Percentiles rank a stretch among this genome's conserved stretches.
phyloP scores from a whole-genome alignment of 495 filamentous ascomycete genomes.

The Extremus antarcticus region DNA sequence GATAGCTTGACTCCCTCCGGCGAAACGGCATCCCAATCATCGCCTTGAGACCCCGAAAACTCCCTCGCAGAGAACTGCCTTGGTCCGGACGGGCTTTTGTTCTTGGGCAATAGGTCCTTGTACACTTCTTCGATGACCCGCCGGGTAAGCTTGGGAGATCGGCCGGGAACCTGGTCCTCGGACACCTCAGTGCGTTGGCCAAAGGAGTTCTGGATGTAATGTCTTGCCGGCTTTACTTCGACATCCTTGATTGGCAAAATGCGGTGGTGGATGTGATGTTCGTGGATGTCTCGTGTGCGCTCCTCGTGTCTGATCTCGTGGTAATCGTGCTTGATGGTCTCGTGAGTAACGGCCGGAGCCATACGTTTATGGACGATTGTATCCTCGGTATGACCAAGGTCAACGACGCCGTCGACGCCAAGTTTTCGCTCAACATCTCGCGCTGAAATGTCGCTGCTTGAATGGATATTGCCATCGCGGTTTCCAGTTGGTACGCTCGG shows the following conservation, averaged over 20 bases:
- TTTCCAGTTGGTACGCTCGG: background rate
- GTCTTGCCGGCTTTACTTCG: slow-evolving; percentile 35
- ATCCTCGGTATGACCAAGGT: slow-evolving; percentile 13
- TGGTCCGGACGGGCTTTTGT: background rate
- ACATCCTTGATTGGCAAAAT: slow-evolving; percentile 43
- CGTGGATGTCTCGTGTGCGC: slow-evolving; percentile 47
- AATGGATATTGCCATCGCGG: background rate
- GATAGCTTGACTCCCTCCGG: slow-evolving; percentile 26
- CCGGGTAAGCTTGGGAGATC: slow-evolving; percentile 1
- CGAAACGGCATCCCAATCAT: background rate
- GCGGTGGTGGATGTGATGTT: slow-evolving; percentile 42
- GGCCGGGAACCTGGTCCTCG: slow-evolving; percentile 10
- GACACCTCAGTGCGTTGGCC: slow-evolving; percentile 11
- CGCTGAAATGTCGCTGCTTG: background rate
- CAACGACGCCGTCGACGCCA: background rate
- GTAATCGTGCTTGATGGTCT: slow-evolving; percentile 35
- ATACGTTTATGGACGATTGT: slow-evolving; percentile 15
- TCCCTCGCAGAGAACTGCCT: background rate
- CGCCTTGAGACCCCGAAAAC: background rate
- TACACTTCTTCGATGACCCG: slow-evolving; percentile 14
- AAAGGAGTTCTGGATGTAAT: slow-evolving; percentile 22
- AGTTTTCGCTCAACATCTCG: background rate
- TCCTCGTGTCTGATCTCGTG: slow-evolving; percentile 41
- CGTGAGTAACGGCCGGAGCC: slow-evolving; percentile 42
- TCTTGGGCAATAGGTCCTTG: background rate